These are phyloP conservation scores for Uncinocarpus reesii DNA, from an alignment of 2,329 filamentous ascomycete genomes.

Conservation along the genomic window DNA sequence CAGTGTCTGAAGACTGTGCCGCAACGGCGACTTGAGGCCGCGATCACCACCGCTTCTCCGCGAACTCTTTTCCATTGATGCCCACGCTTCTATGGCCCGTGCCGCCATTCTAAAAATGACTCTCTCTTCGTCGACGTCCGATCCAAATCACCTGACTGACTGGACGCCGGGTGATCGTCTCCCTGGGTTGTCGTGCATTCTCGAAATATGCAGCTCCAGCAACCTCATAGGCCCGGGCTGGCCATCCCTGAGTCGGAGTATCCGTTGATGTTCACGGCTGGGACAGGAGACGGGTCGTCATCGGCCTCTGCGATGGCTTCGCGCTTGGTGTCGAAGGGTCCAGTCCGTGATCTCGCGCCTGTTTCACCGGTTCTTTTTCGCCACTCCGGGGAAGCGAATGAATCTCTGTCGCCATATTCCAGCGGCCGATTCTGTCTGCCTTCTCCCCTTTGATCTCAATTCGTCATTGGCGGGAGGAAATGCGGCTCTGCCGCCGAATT, in stretches of 20 bases:
- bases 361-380: not conserved
- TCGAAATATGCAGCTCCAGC: not conserved
- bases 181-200: not conserved
- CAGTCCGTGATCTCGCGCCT: not conserved
- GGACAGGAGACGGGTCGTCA: not conserved
- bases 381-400: not conserved
- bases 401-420: too few relatives aligned
- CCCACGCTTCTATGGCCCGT: not conserved
- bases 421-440: too few relatives aligned
- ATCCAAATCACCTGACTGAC: slow-evolving; percentile 10
- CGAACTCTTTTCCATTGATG: not conserved
- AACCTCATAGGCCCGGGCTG: not conserved
- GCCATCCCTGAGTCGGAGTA: not conserved
- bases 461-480: too few relatives aligned
- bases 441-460: too few relatives aligned
- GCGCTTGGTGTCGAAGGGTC: not conserved
- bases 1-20: slow-evolving; percentile 4
- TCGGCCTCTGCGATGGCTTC: not conserved
- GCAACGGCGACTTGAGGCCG: not conserved
- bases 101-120: not conserved
- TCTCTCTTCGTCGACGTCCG: not conserved
- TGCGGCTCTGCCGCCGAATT: too few relatives aligned
- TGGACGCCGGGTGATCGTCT: slow-evolving; percentile 5
- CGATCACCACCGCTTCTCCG: not conserved
- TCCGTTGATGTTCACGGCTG: not conserved